These are phyloP conservation scores for Polyporus arcularius DNA, from an alignment of 768 basidiomycete genomes.

Conservation along the genomic window DNA sequence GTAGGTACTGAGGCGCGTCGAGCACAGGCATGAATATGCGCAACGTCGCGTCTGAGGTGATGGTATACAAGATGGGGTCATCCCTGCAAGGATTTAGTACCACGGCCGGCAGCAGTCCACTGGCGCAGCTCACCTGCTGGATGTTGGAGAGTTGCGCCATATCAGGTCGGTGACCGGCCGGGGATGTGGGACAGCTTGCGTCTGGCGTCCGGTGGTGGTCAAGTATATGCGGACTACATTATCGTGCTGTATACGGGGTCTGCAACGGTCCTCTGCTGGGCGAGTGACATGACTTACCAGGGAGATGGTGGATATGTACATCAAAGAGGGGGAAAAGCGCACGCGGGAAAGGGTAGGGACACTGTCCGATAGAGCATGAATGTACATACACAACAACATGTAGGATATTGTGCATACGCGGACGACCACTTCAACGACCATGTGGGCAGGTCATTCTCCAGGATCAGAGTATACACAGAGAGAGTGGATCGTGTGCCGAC, in stretches of 20 bases:
- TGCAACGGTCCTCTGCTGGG: background rate
- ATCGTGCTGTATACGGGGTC: slow-evolving; percentile 46
- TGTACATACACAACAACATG: slow-evolving; percentile 11
- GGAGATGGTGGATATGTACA: slow-evolving; percentile 68
- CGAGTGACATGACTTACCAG: slow-evolving; percentile 42
- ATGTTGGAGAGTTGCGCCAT: slow-evolving; percentile 72
- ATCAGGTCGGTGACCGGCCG: slow-evolving; percentile 67
- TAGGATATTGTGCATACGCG: slow-evolving; percentile 42
- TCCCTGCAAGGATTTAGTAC: slow-evolving; percentile 44
- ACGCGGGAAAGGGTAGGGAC: slow-evolving; percentile 50
- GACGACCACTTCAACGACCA: slow-evolving; percentile 82
- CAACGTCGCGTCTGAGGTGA: slow-evolving; percentile 79
- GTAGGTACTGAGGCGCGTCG: slow-evolving; percentile 81
- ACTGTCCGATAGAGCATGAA: slow-evolving; percentile 35
- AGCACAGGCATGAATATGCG: slow-evolving; percentile 88
- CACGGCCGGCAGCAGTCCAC: background rate
- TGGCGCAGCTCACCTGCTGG: slow-evolving; percentile 56
- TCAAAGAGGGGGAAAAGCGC: slow-evolving; percentile 75
- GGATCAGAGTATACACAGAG: slow-evolving; percentile 73
- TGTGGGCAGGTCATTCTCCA: slow-evolving; percentile 80
- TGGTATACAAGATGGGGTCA: slow-evolving; percentile 79
- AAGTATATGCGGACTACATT: slow-evolving; percentile 65
- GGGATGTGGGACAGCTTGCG: slow-evolving; percentile 71
- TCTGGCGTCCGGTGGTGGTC: slow-evolving; percentile 69
- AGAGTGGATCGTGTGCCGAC: slow-evolving; percentile 62